Percentiles rank a stretch among this genome's conserved stretches.
Conservation (phyloP, 1,284 basidiomycete species). For the Stygiomarasmius scandens region DNA sequence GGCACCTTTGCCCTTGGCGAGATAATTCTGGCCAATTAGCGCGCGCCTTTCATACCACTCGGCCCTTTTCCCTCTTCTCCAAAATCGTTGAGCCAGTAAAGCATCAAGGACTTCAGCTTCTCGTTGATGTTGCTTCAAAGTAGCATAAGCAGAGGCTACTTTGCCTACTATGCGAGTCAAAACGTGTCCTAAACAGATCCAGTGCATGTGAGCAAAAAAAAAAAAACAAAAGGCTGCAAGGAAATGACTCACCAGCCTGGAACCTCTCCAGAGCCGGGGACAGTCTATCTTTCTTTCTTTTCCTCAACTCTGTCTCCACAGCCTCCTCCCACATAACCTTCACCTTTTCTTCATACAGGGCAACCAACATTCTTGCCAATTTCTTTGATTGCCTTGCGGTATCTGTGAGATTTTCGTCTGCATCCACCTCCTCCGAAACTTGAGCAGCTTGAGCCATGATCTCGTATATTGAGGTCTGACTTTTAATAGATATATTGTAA, state of each 20-base stretch:
- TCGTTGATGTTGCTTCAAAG: conserved; percentile 68
- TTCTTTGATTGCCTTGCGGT: conserved; percentile 3
- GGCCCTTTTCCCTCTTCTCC: conserved; percentile 84
- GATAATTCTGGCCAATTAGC: conserved; percentile 74
- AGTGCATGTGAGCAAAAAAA: not conserved
- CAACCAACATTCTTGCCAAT: conserved; percentile 10
- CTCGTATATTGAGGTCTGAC: not conserved
- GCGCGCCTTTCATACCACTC: conserved; percentile 91
- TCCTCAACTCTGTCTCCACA: conserved; percentile 26
- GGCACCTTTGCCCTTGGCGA: conserved; percentile 36
- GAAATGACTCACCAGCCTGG: conserved; percentile 71
- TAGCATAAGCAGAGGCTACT: conserved; percentile 63
- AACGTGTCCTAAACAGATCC: conserved; percentile 62
- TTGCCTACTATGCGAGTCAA: conserved; percentile 87
- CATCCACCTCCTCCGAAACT: conserved; percentile 11
- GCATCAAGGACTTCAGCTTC: conserved; percentile 74
- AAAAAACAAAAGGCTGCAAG: not conserved
- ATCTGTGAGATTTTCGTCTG: conserved; percentile 5
- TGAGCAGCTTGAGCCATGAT: conserved; percentile 1
- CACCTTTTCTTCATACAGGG: conserved; percentile 1
- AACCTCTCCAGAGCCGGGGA: conserved; percentile 72
- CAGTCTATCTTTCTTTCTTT: conserved; percentile 30
- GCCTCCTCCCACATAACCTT: conserved; percentile 16
- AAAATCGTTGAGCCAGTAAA: conserved; percentile 80
- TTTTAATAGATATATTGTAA: not conserved